phyloP scores from a whole-genome alignment of 768 basidiomycete species.

The Macrolepiota dolichaula region DNA sequence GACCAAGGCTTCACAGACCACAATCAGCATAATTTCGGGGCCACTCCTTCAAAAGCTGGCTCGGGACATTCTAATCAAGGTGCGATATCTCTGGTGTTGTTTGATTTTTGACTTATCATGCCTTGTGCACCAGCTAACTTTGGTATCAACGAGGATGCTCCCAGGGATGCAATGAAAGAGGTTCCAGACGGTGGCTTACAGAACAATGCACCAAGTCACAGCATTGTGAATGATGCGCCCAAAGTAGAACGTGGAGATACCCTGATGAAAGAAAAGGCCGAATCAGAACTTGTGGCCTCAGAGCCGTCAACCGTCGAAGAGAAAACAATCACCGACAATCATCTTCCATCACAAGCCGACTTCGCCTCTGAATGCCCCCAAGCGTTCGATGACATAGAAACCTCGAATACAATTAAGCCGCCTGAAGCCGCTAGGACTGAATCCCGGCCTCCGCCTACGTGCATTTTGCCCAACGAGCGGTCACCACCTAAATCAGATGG shows the following conservation, averaged over 20 bases:
- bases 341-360: conserved; percentile 18
- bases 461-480: conserved; percentile 44
- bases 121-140: conserved; percentile 32
- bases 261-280: conserved; percentile 46
- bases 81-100: conserved; percentile 17
- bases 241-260: conserved; percentile 51
- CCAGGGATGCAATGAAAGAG: conserved; percentile 30
- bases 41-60: conserved; percentile 31
- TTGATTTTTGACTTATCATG: background rate
- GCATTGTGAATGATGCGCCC: conserved; percentile 37
- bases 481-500: conserved; percentile 42
- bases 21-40: conserved; percentile 28
- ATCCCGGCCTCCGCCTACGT: conserved; percentile 36
- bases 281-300: conserved; percentile 56
- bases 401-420: background rate
- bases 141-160: conserved; percentile 33
- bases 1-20: conserved; percentile 40
- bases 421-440: conserved; percentile 7
- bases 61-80: conserved; percentile 48
- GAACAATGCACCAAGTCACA: conserved; percentile 33
- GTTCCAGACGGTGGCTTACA: conserved; percentile 43
- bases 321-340: conserved; percentile 51
- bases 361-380: background rate
- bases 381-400: conserved; percentile 3
- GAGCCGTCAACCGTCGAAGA: conserved; percentile 72